Base-by-base conservation (phyloP, 495 filamentous ascomycete genomes). In the Penicillium verhagenii region DNA sequence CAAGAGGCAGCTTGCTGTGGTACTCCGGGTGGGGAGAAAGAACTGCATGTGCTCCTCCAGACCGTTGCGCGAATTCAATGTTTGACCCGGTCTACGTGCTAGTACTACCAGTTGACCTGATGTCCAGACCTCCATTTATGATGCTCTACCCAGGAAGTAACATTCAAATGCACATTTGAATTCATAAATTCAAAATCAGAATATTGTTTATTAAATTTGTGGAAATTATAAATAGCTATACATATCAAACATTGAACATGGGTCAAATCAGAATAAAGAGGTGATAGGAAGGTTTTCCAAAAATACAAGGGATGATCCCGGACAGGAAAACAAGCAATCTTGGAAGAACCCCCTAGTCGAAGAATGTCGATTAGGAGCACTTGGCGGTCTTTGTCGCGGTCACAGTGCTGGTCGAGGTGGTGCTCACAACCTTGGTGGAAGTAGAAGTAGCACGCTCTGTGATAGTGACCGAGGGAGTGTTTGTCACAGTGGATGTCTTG, bases 371-470 rank as follows among this genome's bases (percentile, higher is more conserved):
- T 35, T 14, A 45, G n/a, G 20, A 24, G 21, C 42, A 45, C 42
- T 45, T 25, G 21, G 42, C 42, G 8, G 50, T 58, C 50, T 58
- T 58, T 11, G 46, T 53, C 5, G 24, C 56, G 45, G 54, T 57
- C 28, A 23, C 54, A 24, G 54, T 57, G 16, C 16, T 29, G 14
- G 48, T 57, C 10, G 54, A 51, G 20, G 54, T 57, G 10, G 47
- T 52, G 21, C 44, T 57, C 1, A 46, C 47, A 31, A 57, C 48
- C 47, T 52, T 51, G 23, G 54, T 57, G 23, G 54, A 47, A 18
- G 54, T 57, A 28, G 48, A 47, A 11, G 54, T 57, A 19, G 40
- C 42, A 33, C 48, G 48, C 4, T 57, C 43, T 1, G 54, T 57
- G 39, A 57, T 52, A 19, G 48, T 57, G 23, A 57, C 48, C 1